phyloP scores from a whole-genome alignment of 805 yeast species.

The Jamesozyma rosinii region DNA sequence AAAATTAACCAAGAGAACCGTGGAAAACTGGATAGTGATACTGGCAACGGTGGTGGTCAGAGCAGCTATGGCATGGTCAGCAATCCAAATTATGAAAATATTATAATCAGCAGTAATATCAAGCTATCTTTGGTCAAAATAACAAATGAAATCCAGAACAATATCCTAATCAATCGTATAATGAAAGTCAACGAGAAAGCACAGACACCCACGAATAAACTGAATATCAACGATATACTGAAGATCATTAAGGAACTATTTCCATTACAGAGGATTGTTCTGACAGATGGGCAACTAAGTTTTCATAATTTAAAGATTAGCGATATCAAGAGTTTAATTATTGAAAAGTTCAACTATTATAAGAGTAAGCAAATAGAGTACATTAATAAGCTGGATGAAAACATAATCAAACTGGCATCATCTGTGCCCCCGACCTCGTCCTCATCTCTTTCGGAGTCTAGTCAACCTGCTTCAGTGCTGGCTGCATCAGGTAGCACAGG shows the following conservation, averaged over 20 bases:
- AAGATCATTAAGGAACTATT: conserved; percentile 22
- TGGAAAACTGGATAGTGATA: neutral
- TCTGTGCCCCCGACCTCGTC: neutral
- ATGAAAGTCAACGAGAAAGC: conserved; percentile 13
- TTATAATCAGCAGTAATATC: conserved; percentile 11
- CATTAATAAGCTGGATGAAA: conserved; percentile 16
- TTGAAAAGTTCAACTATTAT: conserved; percentile 13
- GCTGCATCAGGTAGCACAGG: neutral
- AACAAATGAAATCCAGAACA: conserved; percentile 28
- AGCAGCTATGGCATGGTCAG: neutral
- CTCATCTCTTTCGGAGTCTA: neutral
- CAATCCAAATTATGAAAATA: neutral
- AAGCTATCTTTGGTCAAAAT: conserved; percentile 27
- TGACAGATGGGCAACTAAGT: conserved; percentile 28
- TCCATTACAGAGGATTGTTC: conserved; percentile 23
- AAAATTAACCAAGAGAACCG: conserved; percentile 6
- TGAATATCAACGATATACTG: conserved; percentile 27
- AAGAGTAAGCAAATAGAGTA: conserved; percentile 9
- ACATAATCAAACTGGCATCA: conserved; percentile 8
- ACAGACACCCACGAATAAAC: conserved; percentile 8
- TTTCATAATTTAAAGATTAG: conserved; percentile 25
- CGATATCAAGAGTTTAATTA: conserved; percentile 13
- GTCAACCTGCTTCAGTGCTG: neutral
- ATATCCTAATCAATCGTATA: conserved; percentile 20
- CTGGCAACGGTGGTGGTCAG: neutral